Base-by-base conservation (phyloP, 305 asterid genomes). In the Plantago lanceolata region DNA sequence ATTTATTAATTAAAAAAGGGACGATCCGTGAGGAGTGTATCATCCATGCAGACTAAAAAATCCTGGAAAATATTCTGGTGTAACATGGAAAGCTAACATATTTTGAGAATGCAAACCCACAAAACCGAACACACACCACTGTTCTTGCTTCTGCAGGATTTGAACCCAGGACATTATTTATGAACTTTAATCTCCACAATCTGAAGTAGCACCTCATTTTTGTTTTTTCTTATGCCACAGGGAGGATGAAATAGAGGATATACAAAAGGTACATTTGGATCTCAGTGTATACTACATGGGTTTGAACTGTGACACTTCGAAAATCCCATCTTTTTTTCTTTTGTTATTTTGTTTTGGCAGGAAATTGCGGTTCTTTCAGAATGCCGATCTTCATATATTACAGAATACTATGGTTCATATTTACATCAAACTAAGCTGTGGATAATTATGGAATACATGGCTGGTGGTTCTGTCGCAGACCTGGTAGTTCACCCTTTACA, bases 401-500 rank as follows among this genome's bases (percentile, higher is more conserved):
- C 97, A 11, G 97, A 90, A 67, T 90, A 90, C 71, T 90, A 88
- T 76, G 87, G 95, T 72, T 90, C 97, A 28, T 81, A 78, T 76
- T 81, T 90, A 73, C 70, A 80, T 71, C 90, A 88, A 71, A 90
- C 97, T 14, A 90, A 88, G 79, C 85, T 90, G 49, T 90, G 96
- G 97, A 88, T 90, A 75, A 82, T 90, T 76, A 88, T 90, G 97
- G 97, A 90, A 76, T 90, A 81, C 88, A 90, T 90, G 97, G 96
- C 96, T 75, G 97, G 97, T 69, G 97, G 97, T 63, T 90, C 97
- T 75, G 97, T 90, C 68, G 96, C 97, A 67, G 97, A 90, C 79
- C 76, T 90, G 82, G 97, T 90, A 80, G 71, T 85, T 76, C 65
- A 51, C 65, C 66, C 57, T 51, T 57, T 68, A 44, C 66, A 54